phyloP scores from a whole-genome alignment of 2,329 filamentous ascomycete species.

The Dactylellina sp. region DNA sequence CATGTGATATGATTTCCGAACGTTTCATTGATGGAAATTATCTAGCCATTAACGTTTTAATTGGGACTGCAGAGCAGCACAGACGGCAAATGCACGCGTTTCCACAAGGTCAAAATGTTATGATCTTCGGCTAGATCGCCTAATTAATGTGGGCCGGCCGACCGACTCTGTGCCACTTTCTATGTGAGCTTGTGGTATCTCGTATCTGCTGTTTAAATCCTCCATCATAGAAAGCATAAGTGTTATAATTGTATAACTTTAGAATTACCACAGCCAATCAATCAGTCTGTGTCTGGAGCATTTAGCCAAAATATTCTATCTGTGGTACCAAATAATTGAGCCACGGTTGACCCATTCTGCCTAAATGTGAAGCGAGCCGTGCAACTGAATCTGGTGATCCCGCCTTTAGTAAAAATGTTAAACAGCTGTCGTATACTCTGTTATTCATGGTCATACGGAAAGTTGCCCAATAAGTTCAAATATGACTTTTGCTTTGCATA shows the following conservation, averaged over 20 bases:
- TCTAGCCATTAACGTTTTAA: conserved; percentile 1
- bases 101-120: conserved; percentile 6
- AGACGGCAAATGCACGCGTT: background rate
- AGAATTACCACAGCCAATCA: conserved; percentile 2
- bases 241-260: too few relatives aligned
- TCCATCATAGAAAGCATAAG: too few relatives aligned
- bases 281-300: conserved; percentile 16
- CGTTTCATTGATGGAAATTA: conserved; percentile 37
- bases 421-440: too few relatives aligned
- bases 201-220: too few relatives aligned
- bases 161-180: too few relatives aligned
- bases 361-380: conserved; percentile 34
- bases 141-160: too few relatives aligned
- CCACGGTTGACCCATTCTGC: conserved; percentile 30
- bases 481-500: too few relatives aligned
- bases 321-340: conserved; percentile 1
- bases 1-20: background rate
- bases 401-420: conserved; percentile 15
- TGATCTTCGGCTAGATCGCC: background rate
- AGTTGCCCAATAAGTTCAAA: too few relatives aligned
- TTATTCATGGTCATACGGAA: too few relatives aligned
- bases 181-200: too few relatives aligned
- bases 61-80: background rate
- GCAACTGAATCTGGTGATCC: conserved; percentile 6
- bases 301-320: conserved; percentile 26